Base-by-base conservation (phyloP, 2,329 filamentous ascomycete genomes). In the Fusarium begoniae region DNA sequence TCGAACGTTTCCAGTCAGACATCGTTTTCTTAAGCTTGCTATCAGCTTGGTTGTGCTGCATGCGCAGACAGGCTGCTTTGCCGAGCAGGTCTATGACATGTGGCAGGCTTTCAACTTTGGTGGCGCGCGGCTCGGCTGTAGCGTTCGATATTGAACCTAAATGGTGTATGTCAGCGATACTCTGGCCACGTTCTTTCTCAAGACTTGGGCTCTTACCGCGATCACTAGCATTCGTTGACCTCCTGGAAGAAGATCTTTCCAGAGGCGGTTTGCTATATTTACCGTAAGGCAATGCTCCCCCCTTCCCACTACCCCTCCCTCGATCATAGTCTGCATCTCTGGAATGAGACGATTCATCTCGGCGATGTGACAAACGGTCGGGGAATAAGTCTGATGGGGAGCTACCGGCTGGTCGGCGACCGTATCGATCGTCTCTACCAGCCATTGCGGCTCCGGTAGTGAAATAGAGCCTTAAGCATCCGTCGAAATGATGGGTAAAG, bases 401-500 rank as follows among this genome's bases (percentile, higher is more conserved):
- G 45, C 54, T 53, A 41, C 69, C 63, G 37, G 48, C 32, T 15
- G 65, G 32, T 51, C 68, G 55, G 26, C 66, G 70, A 47, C 69
- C 61, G 26, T 67, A 73, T 18, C 68, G 72, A 37, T 63, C 58
- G 56, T 72, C 61, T 70, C 71, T 75, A 58, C 71, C 66, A 56
- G 69, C 71, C 76, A 78, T 77, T 26, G 51, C 62, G 72, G 74
- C 74, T 70, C 68, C 67, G 55, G 63, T 57, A 60, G 63, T 57
- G 48, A 37, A 26, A 30, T 35, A 37, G 44, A 44, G 56, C n/a
- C 40, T 51, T 44, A 41, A 65, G 61, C 75, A 77, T 78, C 55
- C 74, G 69, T 60, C 48, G 55, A 50, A 41, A 26, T 37, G 50
- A 43, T 17, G 38, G 12, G 51, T 22, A 32, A 57, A 47, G 26